Base-by-base conservation (phyloP, 768 basidiomycete genomes). In the Lactarius pseudohatsudake region DNA sequence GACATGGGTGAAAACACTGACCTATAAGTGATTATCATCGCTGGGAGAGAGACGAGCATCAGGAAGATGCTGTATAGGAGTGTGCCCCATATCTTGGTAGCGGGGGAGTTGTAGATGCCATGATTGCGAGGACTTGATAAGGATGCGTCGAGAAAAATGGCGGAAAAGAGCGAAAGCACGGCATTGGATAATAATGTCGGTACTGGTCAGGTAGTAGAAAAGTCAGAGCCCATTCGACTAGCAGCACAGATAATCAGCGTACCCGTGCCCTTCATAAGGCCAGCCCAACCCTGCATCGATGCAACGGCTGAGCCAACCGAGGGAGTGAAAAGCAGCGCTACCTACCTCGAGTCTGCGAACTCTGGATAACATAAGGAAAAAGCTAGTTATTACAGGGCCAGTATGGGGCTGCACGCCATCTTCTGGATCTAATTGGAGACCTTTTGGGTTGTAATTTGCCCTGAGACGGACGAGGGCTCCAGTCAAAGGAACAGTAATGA, bases 371-470 rank as follows among this genome's bases (percentile, higher is more conserved):
- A 94, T 94, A 20, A 80, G 85, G 70, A 91, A 84, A 77, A 87
- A 92, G 4, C 88, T 86, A 18, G 83, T 84, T 63, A 94, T 82
- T n/a, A 91, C 82, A 65, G 92, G 92, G 6, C 80, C 79, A 5
- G 90, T 88, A 71, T 91, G 86, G 0, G 90, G 85, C 75, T 87
- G 82, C n/a, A 85, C 88, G 57, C 82, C 86, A 38, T 89, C 91
- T 73, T 92, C 91, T 36, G 82, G 78, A 75, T 93, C 92, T 47
- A 94, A 81, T 61, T 88, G 90, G 47, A 94, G 85, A 41, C 89
- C 90, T 75, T 89, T 90, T 3, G 92, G 92, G 72, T 90, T 91
- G 79, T 90, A 94, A 74, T 94, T 92, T 36, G 90, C 90, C 76
- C 92, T 82, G 74, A 90, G 86, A 57, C 91, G 83, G 9, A 93